Evolutionary conservation across 805 yeast genomes (phyloP).

Genomic region (Candida insectorum): DNA sequence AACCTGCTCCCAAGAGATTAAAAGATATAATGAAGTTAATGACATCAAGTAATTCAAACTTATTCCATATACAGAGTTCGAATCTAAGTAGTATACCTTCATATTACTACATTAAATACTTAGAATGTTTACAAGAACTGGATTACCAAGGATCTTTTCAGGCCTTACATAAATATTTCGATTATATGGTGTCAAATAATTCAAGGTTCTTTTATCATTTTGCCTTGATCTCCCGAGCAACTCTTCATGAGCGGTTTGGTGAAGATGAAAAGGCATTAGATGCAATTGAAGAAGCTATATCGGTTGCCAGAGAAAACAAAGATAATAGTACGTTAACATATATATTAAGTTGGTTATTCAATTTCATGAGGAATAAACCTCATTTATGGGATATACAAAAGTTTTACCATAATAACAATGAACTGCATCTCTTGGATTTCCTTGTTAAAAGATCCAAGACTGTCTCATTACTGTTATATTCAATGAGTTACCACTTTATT

Average conservation of each 20-base stretch:
- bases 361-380: conserved; percentile 69
- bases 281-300: conserved; percentile 82
- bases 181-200: conserved; percentile 68
- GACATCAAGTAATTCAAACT: conserved; percentile 44
- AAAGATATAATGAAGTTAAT: conserved; percentile 40
- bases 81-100: conserved; percentile 29
- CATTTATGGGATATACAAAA: conserved; percentile 43
- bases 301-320: conserved; percentile 81
- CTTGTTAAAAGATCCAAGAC: conserved; percentile 52
- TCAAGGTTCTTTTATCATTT: conserved; percentile 69
- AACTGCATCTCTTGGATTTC: conserved; percentile 65
- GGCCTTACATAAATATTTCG: conserved; percentile 60
- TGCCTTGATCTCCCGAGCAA: conserved; percentile 69
- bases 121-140: conserved; percentile 53
- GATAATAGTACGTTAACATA: conserved; percentile 71
- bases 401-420: conserved; percentile 46
- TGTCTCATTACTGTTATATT: conserved; percentile 46
- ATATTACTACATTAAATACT: conserved; percentile 55
- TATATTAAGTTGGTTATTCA: conserved; percentile 69
- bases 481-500: conserved; percentile 67
- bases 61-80: conserved; percentile 29
- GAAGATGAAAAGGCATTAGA: conserved; percentile 66
- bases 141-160: conserved; percentile 59
- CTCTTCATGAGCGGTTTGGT: conserved; percentile 66
- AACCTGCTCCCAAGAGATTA: conserved; percentile 45